Evolutionary conservation across 768 basidiomycete genomes (phyloP).

Genomic region (Suillus occidentalis): DNA sequence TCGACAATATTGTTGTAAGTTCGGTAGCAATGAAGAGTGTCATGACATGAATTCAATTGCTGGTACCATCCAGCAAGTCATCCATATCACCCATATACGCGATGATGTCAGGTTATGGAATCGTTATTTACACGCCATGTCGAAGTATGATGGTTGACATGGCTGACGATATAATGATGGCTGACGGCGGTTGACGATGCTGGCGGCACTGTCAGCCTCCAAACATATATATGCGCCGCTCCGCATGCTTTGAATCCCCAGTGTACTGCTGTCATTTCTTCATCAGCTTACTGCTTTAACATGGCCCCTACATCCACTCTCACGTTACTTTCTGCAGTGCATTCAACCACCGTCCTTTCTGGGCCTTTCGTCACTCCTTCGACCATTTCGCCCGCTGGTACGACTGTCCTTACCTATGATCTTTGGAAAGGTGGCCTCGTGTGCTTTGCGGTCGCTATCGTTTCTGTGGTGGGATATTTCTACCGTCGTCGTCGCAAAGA

Average conservation of each 20-base stretch:
- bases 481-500: neutral
- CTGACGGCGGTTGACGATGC: neutral
- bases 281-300: neutral
- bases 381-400: neutral
- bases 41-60: slow-evolving; percentile 17
- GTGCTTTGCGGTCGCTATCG: slow-evolving; percentile 2
- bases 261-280: neutral
- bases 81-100: neutral
- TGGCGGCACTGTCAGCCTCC: neutral
- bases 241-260: neutral
- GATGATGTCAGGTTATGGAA: neutral
- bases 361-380: neutral
- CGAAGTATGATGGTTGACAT: neutral
- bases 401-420: neutral
- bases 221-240: neutral
- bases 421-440: neutral
- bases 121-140: neutral
- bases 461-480: neutral
- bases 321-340: neutral
- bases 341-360: neutral
- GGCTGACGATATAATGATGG: neutral
- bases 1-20: slow-evolving; percentile 74
- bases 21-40: slow-evolving; percentile 83
- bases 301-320: neutral
- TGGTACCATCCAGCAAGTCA: neutral